Evolutionary conservation across 768 basidiomycete species (phyloP).

Genomic region (Collybia sp.): DNA sequence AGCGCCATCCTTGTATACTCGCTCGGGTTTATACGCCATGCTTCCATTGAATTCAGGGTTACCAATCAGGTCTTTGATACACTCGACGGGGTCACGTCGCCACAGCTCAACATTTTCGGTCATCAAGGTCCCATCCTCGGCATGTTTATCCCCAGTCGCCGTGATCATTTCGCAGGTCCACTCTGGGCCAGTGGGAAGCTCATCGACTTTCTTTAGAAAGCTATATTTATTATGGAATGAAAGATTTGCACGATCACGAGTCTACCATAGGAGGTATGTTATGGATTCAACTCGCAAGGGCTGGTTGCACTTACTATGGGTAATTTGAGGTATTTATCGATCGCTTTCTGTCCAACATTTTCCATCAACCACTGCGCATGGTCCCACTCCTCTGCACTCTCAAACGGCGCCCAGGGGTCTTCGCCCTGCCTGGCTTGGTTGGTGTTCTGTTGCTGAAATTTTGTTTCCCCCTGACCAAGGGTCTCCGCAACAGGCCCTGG

Average conservation of each 20-base stretch:
- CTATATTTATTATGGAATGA: slow-evolving; percentile 5
- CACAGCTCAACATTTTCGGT: slow-evolving; percentile 18
- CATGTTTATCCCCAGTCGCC: slow-evolving; percentile 3
- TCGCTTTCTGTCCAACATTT: slow-evolving; percentile 18
- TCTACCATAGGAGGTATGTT: not conserved
- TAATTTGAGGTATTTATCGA: slow-evolving; percentile 23
- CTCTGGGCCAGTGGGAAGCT: slow-evolving; percentile 6
- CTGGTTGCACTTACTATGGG: slow-evolving; percentile 19
- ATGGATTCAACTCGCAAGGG: no score
- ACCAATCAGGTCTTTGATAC: slow-evolving; percentile 18
- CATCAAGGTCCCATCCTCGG: slow-evolving; percentile 1
- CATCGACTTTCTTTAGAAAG: slow-evolving; percentile 11
- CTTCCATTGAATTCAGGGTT: slow-evolving; percentile 21
- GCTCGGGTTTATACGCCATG: slow-evolving; percentile 19
- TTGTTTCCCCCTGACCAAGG: slow-evolving; percentile 5
- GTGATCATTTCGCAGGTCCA: slow-evolving; percentile 11
- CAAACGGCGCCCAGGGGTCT: slow-evolving; percentile 22
- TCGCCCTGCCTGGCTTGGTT: slow-evolving; percentile 2
- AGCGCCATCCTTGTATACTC: slow-evolving; percentile 16
- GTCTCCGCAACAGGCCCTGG: slow-evolving; percentile 5
- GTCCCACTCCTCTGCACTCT: slow-evolving; percentile 25
- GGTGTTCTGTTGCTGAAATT: slow-evolving; percentile 9
- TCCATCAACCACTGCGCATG: slow-evolving; percentile 27
- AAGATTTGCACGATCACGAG: not conserved
- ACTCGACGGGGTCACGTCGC: slow-evolving; percentile 16